Evolutionary conservation across 352 stramenopile species (phyloP), one percentile per base, ranked within the genome.

Genomic region (Pythium grandisporangium): DNA sequence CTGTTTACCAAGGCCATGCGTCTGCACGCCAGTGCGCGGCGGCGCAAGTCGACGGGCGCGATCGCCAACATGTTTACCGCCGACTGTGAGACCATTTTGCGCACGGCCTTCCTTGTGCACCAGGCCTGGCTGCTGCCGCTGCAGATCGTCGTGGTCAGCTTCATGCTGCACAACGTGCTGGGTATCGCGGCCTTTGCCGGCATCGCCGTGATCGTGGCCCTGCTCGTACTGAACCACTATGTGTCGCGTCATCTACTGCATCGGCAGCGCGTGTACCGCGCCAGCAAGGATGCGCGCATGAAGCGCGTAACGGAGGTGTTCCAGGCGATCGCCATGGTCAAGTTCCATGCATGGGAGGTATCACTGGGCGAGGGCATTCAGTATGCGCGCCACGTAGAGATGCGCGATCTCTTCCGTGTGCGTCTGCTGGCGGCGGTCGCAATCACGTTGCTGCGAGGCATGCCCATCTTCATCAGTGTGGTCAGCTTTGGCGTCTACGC

Each of bases 321-420:
- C 41, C 72, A 70, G 29, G 63, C 61, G 0, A 95, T 96, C 50
- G 73, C 75, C 21, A 87, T 96, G 37, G 84, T 97, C 70, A 97
- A 97, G 61, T 95, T 96, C 35, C 95, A 96, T 55, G 76, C 79
- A 1, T 97, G 83, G 84, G 91, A 97, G 45, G 39, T 66, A 19
- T 76, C 71, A 6, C 86, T 97, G 55, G 50, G 71, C 26, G 66
- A 62, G 16, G 67, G 91, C 11, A 71, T 78, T 36, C 40, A 42
- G 16, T 25, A 54, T 11, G 56, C 50, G 11, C 55, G 69, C 6
- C 42, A 42, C 2, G 41, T 41, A 3, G 69, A 82, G 37, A 48
- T 79, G 33, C 42, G 51, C 12, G 27, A 66, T n/a, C 38, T 77
- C 5, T 63, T 59, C 17, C 40, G 44, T 33, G 30, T 53, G 6